These are phyloP conservation scores for Bodo saltans DNA, from an alignment of 78 protist genomes.

Conservation along the genomic window DNA sequence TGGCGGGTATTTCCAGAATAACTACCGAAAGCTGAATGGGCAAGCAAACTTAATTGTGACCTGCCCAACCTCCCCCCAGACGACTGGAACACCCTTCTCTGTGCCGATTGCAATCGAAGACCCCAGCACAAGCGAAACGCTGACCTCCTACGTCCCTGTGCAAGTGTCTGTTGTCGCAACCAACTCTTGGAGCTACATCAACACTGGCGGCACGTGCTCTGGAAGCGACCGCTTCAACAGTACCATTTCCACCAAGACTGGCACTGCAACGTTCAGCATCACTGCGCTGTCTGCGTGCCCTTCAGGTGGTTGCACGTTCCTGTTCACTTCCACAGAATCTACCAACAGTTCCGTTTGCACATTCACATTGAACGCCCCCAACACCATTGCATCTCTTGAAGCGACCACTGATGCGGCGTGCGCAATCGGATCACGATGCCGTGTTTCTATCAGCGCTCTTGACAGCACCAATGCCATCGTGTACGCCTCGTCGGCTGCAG, in stretches of 20 bases:
- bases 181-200: not conserved
- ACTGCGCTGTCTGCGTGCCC: not conserved
- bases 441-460: no score
- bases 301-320: not conserved
- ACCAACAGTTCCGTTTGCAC: not conserved
- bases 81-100: not conserved
- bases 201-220: not conserved
- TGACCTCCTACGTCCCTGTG: no score
- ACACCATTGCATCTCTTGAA: no score
- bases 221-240: not conserved
- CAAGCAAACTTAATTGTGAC: no score
- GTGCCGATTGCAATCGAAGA: not conserved
- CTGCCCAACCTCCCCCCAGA: not conserved
- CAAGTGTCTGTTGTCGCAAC: not conserved
- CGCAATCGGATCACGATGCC: no score
- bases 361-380: not conserved
- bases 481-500: no score
- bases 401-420: no score
- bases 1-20: no score
- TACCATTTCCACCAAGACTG: not conserved
- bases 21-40: no score
- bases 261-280: not conserved
- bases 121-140: not conserved
- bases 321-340: not conserved
- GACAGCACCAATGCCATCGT: no score